phyloP scores from a whole-genome alignment of 164 flowering plant genomes.

The Dillenia turbinata region DNA sequence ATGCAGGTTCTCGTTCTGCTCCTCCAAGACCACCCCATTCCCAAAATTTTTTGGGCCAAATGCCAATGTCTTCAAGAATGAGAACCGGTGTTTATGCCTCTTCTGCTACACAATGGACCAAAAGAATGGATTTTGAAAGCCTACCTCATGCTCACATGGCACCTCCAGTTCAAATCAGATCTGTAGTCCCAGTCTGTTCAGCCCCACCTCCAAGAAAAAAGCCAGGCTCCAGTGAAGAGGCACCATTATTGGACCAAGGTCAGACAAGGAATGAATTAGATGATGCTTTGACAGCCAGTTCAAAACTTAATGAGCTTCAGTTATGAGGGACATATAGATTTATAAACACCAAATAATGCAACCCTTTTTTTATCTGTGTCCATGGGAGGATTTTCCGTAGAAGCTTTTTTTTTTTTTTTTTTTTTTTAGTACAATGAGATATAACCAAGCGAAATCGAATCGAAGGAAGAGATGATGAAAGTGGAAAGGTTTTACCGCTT shows the following conservation, averaged over 20 bases:
- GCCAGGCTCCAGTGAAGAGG: constrained; percentile 18
- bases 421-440: too few species aligned
- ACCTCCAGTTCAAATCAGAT: constrained; percentile 53
- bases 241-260: constrained; percentile 7
- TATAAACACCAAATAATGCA: too few species aligned
- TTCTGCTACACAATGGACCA: constrained; percentile 12
- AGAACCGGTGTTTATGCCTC: constrained; percentile 20
- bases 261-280: constrained; percentile 15
- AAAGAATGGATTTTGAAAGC: constrained; percentile 8
- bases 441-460: too few species aligned
- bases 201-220: constrained; percentile 36
- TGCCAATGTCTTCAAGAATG: constrained; percentile 21
- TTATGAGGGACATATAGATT: constrained; percentile 8
- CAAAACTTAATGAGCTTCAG: constrained; percentile 26
- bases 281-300: constrained; percentile 12
- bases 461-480: too few species aligned
- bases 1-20: constrained; percentile 18
- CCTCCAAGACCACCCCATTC: neutral
- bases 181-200: constrained; percentile 55
- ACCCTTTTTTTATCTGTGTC: too few species aligned
- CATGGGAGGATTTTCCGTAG: too few species aligned
- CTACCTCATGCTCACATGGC: constrained; percentile 29
- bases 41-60: neutral
- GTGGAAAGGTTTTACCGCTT: too few species aligned
- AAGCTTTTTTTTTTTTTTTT: too few species aligned